Conservation (phyloP, 768 basidiomycete genomes). For the Sarcodon aspratus region DNA sequence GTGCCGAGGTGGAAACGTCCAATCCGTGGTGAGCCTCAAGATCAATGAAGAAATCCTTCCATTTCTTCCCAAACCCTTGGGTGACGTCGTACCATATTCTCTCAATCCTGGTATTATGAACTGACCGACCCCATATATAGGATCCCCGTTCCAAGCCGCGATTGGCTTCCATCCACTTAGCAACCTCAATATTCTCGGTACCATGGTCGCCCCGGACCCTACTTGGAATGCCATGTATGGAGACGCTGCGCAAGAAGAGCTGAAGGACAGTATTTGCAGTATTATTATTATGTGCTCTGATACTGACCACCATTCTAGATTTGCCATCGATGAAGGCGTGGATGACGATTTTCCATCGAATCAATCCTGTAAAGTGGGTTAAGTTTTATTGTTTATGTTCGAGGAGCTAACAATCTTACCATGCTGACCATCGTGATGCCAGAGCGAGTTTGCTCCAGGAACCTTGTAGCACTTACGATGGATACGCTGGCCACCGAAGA, state of each 20-base stretch:
- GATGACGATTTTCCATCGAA: slow-evolving; percentile 18
- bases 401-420: slow-evolving; percentile 6
- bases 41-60: slow-evolving; percentile 36
- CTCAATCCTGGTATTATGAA: slow-evolving; percentile 29
- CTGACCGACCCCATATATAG: too few species aligned
- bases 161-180: slow-evolving; percentile 12
- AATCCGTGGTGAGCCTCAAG: slow-evolving; percentile 24
- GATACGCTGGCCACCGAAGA: slow-evolving; percentile 10
- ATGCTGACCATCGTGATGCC: slow-evolving; percentile 19
- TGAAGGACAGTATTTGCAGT: slow-evolving; percentile 14
- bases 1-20: slow-evolving; percentile 11
- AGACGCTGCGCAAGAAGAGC: slow-evolving; percentile 3
- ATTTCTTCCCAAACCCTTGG: too few species aligned
- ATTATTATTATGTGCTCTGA: slow-evolving; percentile 17
- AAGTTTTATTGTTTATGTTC: neutral
- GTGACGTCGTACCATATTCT: slow-evolving; percentile 28
- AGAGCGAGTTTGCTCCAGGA: slow-evolving; percentile 11
- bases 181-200: slow-evolving; percentile 15
- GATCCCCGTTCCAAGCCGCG: slow-evolving; percentile 11
- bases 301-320: slow-evolving; percentile 9
- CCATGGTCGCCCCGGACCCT: slow-evolving; percentile 19
- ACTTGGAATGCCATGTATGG: slow-evolving; percentile 11
- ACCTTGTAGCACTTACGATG: slow-evolving; percentile 9
- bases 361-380: slow-evolving; percentile 8
- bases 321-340: slow-evolving; percentile 19